These are phyloP conservation scores for Conticribra guillardii DNA, from an alignment of 108 stramenopile species.

Conservation along the genomic window DNA sequence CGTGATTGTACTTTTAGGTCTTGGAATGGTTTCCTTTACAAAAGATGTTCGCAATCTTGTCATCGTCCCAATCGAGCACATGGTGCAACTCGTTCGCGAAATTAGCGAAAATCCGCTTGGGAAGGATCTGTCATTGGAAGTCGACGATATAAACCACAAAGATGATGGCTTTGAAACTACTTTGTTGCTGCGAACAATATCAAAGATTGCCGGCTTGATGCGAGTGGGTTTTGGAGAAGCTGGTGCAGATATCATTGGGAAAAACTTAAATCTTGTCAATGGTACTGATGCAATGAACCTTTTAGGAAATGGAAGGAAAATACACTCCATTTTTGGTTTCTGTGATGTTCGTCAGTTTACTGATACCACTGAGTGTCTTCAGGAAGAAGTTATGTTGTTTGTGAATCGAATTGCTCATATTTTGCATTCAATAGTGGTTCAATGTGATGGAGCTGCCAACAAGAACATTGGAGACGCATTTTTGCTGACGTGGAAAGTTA, in stretches of 20 bases:
- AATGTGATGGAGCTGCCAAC: constrained; percentile 71
- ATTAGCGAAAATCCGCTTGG: constrained; percentile 67
- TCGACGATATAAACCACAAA: constrained; percentile 27
- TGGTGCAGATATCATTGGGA: constrained; percentile 81
- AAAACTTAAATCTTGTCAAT: constrained; percentile 60
- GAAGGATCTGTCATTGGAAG: constrained; percentile 26
- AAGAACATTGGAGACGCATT: constrained; percentile 90
- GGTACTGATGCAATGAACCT: constrained; percentile 51
- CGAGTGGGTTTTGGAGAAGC: constrained; percentile 87
- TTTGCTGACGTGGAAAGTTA: constrained; percentile 80
- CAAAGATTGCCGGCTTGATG: constrained; percentile 81
- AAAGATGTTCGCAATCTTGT: constrained; percentile 72
- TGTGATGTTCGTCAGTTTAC: constrained; percentile 85
- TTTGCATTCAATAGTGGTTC: constrained; percentile 62
- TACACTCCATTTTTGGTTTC: constrained; percentile 79
- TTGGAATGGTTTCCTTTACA: constrained; percentile 61
- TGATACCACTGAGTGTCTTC: constrained; percentile 81
- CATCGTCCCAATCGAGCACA: constrained; percentile 77
- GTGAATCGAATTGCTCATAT: constrained; percentile 77
- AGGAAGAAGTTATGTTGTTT: constrained; percentile 86
- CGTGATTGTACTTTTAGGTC: constrained; percentile 63
- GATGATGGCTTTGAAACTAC: constrained; percentile 79
- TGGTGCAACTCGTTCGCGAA: constrained; percentile 63
- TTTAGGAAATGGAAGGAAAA: constrained; percentile 61
- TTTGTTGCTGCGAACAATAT: constrained; percentile 70